These are phyloP conservation scores for Hibiscus mutabilis DNA, from an alignment of 345 rosid species.

Conservation along the genomic window DNA sequence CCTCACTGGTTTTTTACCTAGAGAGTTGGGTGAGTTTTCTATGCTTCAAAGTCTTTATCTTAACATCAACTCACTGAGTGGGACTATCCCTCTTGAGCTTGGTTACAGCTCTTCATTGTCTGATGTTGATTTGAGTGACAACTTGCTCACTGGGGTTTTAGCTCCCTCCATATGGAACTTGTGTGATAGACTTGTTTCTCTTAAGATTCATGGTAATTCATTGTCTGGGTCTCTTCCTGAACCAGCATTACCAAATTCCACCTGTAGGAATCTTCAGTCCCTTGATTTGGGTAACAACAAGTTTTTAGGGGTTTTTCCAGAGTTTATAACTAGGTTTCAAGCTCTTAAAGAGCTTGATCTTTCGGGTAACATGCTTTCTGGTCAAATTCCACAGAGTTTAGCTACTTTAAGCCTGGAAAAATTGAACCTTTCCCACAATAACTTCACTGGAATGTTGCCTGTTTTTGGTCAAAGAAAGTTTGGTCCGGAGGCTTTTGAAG, in stretches of 20 bases:
- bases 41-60: slow-evolving; percentile 80
- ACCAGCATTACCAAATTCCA: slow-evolving; percentile 76
- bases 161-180: slow-evolving; percentile 91
- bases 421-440: slow-evolving; percentile 80
- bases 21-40: slow-evolving; percentile 85
- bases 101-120: slow-evolving; percentile 82
- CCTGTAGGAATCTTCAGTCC: slow-evolving; percentile 54
- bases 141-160: slow-evolving; percentile 52
- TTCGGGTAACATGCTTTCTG: slow-evolving; percentile 59
- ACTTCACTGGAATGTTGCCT: slow-evolving; percentile 78
- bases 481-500: slow-evolving; percentile 61
- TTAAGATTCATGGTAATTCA: slow-evolving; percentile 62
- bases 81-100: slow-evolving; percentile 83
- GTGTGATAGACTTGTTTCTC: slow-evolving; percentile 66
- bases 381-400: slow-evolving; percentile 62
- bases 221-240: slow-evolving; percentile 63
- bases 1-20: slow-evolving; percentile 82
- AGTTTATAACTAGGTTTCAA: slow-evolving; percentile 52
- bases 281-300: slow-evolving; percentile 81
- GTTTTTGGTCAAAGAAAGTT: slow-evolving; percentile 56
- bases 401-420: slow-evolving; percentile 49
- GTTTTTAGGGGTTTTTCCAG: slow-evolving; percentile 77
- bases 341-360: slow-evolving; percentile 76
- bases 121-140: slow-evolving; percentile 68
- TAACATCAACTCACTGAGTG: slow-evolving; percentile 67